Conservation (phyloP, 2,329 filamentous ascomycete species). For the Blastomyces emzantsi region DNA sequence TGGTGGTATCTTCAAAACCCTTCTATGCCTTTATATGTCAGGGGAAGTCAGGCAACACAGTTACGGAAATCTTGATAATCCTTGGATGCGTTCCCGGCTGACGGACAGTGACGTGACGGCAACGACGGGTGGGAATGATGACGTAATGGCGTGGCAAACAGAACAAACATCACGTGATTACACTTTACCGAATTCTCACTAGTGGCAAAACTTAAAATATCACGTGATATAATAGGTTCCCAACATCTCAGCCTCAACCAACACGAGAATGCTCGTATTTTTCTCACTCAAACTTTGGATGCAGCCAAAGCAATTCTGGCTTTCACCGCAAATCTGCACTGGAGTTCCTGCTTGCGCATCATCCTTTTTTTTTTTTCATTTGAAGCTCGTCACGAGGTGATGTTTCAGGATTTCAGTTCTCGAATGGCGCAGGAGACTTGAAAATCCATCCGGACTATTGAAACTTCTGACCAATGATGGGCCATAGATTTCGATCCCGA, state of each 20-base stretch:
- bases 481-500: neutral
- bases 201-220: no score
- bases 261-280: slow-evolving; percentile 6
- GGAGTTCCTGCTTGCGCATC: neutral
- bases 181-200: no score
- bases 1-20: neutral
- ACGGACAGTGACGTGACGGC: neutral
- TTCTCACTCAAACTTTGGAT: neutral
- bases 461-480: neutral
- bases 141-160: neutral
- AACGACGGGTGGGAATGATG: neutral
- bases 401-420: neutral
- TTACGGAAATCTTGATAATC: neutral
- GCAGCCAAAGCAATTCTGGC: neutral
- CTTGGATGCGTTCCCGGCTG: no score
- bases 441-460: neutral
- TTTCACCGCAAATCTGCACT: neutral
- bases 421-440: neutral
- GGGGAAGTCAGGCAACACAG: neutral
- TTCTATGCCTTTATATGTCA: neutral
- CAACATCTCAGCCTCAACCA: neutral
- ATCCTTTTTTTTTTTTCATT: neutral
- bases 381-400: neutral
- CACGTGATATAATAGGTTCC: no score
- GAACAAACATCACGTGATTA: neutral